phyloP scores from a whole-genome alignment of 73 alveolate species.

The Paramecium caudatum region DNA sequence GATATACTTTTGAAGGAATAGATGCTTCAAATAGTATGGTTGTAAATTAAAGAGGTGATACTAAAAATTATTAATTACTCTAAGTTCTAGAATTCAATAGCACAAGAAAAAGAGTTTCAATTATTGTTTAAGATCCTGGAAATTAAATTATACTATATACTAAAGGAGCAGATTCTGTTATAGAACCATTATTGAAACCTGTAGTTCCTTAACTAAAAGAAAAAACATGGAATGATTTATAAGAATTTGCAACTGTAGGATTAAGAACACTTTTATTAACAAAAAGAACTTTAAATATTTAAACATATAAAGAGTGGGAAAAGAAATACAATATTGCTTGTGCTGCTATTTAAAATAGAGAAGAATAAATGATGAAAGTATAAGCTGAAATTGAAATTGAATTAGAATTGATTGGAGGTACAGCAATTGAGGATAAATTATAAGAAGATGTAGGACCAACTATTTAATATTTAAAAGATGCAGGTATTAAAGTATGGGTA shows the following conservation, averaged over 20 bases:
- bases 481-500: slow-evolving; percentile 96
- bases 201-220: slow-evolving; percentile 30
- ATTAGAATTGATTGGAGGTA: slow-evolving; percentile 90
- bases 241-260: slow-evolving; percentile 93
- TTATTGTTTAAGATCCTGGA: slow-evolving; percentile 84
- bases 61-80: slow-evolving; percentile 74
- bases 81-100: slow-evolving; percentile 72
- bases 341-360: slow-evolving; percentile 61
- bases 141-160: slow-evolving; percentile 79
- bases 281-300: slow-evolving; percentile 75
- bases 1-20: slow-evolving; percentile 74
- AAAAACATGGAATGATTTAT: slow-evolving; percentile 65
- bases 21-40: slow-evolving; percentile 78
- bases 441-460: slow-evolving; percentile 99
- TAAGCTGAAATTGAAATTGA: slow-evolving; percentile 89
- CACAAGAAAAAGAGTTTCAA: slow-evolving; percentile 83
- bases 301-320: slow-evolving; percentile 83
- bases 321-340: slow-evolving; percentile 73
- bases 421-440: slow-evolving; percentile 98
- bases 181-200: slow-evolving; percentile 78
- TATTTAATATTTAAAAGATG: slow-evolving; percentile 89
- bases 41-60: slow-evolving; percentile 58
- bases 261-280: slow-evolving; percentile 94
- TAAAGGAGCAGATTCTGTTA: slow-evolving; percentile 98
- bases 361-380: slow-evolving; percentile 72